Percentiles rank a stretch among this genome's conserved stretches.
Evolutionary conservation across 2,329 filamentous ascomycete genomes (phyloP).

Genomic region (Venturia asperata): DNA sequence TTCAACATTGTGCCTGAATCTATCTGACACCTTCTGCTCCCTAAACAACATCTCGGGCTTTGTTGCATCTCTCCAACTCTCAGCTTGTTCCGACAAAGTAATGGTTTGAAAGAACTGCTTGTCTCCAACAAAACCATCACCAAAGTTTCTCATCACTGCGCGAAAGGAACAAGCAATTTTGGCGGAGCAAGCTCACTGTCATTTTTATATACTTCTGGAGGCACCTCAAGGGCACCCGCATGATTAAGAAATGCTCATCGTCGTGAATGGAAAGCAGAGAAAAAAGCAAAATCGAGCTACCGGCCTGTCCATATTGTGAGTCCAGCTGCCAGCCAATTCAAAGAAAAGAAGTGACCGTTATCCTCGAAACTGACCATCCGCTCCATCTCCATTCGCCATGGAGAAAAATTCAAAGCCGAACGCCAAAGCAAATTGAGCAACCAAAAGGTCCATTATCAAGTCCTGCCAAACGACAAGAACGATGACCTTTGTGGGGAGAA

Average conservation of each 20-base stretch:
- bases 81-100: too few species aligned
- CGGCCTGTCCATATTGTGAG: background rate
- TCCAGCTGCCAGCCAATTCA: background rate
- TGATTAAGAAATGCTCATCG: background rate
- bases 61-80: too few species aligned
- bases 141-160: background rate
- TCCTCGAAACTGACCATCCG: background rate
- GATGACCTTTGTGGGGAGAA: conserved; percentile 4
- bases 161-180: background rate
- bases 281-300: background rate
- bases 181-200: background rate
- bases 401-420: background rate
- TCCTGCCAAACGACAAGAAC: conserved; percentile 5
- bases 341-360: background rate
- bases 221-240: background rate
- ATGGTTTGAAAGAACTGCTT: too few species aligned
- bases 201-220: background rate
- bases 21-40: background rate
- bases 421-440: background rate
- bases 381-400: background rate
- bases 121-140: too few species aligned
- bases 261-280: background rate
- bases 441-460: background rate
- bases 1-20: background rate
- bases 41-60: too few species aligned